Percentiles rank a stretch among this genome's conserved stretches.
phyloP scores from a whole-genome alignment of 2,329 filamentous ascomycete genomes.

The Raffaelea ambrosiae region DNA sequence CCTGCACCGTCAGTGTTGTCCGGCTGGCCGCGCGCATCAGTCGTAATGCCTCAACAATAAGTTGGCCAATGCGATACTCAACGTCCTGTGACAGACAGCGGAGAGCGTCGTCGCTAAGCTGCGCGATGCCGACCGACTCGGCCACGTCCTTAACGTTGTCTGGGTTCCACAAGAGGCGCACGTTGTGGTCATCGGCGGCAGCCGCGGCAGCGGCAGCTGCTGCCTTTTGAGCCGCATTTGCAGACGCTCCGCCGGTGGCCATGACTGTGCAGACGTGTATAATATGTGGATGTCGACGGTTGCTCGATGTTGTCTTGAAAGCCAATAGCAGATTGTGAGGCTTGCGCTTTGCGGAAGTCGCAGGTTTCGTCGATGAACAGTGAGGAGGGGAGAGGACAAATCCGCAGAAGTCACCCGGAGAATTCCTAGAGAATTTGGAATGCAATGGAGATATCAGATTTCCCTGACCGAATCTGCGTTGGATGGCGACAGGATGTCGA shows the following conservation, averaged over 20 bases:
- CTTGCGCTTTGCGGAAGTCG: too few species aligned
- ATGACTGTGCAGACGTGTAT: background rate
- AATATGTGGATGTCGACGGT: background rate
- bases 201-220: too few species aligned
- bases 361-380: too few species aligned
- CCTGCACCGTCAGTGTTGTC: slow-evolving; percentile 79
- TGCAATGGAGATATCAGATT: too few species aligned
- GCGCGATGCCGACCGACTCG: slow-evolving; percentile 83
- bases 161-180: slow-evolving; percentile 72
- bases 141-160: slow-evolving; percentile 95
- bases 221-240: background rate
- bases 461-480: too few species aligned
- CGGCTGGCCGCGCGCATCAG: slow-evolving; percentile 90
- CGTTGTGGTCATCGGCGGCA: background rate
- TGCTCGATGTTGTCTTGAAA: background rate
- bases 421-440: too few species aligned
- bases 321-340: too few species aligned
- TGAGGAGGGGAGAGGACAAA: too few species aligned
- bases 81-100: slow-evolving; percentile 87
- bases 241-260: background rate
- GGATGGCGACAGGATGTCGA: too few species aligned
- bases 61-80: slow-evolving; percentile 88
- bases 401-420: too few species aligned
- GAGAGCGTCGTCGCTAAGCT: slow-evolving; percentile 75
- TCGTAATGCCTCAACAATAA: slow-evolving; percentile 87